Evolutionary conservation across 768 basidiomycete species (phyloP).

Genomic region (Leccinum variicolor): DNA sequence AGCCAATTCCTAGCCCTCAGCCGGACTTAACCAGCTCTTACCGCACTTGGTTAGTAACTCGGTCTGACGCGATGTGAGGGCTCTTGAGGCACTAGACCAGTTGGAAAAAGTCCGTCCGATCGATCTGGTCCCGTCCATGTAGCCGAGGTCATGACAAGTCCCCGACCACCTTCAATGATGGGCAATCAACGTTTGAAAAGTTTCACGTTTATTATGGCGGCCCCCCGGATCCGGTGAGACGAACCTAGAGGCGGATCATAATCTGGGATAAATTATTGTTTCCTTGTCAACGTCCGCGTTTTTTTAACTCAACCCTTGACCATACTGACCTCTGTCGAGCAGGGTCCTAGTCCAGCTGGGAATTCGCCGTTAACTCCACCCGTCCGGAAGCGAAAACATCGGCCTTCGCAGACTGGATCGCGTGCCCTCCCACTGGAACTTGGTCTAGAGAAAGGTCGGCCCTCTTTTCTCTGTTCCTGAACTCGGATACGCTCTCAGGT

Average conservation of each 20-base stretch:
- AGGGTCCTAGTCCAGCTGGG: constrained; percentile 4
- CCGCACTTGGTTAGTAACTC: neutral
- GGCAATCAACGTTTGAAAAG: neutral
- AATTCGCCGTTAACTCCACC: neutral
- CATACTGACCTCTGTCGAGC: neutral
- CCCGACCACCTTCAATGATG: neutral
- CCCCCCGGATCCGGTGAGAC: neutral
- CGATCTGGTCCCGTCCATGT: neutral
- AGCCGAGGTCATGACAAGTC: neutral
- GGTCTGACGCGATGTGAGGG: neutral
- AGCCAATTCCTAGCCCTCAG: neutral
- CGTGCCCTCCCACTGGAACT: too few species aligned
- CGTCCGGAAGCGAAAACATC: neutral
- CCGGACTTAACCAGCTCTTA: neutral
- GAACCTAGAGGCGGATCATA: neutral
- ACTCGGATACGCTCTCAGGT: constrained; percentile 2
- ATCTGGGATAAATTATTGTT: constrained; percentile 14
- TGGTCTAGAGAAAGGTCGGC: neutral
- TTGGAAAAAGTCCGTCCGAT: neutral
- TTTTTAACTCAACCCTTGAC: constrained; percentile 4
- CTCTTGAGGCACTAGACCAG: neutral
- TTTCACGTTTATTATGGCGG: neutral
- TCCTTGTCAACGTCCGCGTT: constrained; percentile 12
- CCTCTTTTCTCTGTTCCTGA: constrained; percentile 1
- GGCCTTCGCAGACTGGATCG: neutral